Evolutionary conservation across 2,329 filamentous ascomycete genomes (phyloP), one percentile per base, ranked within the genome.

Genomic region (Alternaria sp.): DNA sequence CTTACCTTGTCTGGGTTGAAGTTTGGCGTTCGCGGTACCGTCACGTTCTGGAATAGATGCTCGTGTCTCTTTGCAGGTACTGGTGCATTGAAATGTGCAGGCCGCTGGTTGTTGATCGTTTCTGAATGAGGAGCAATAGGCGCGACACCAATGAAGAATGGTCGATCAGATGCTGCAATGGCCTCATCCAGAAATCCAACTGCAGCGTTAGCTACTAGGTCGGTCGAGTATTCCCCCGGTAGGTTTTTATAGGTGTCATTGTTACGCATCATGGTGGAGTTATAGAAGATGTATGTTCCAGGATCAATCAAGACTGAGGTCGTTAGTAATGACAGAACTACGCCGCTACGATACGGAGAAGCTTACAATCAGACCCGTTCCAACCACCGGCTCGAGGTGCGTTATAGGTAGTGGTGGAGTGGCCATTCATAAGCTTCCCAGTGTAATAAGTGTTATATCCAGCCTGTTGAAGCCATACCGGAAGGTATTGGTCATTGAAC

Each of bases 371-470:
- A 1, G 83, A 85, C 7, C 80, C 81, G 11, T 81, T 89, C 80
- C 86, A 91, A 0, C 88, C 88, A 0, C 80, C 81, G 0, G 84
- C 81, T 40, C 77, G 81, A 0, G 88, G 84, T 4, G 80, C 78
- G 68, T 88, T 77, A 69, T 90, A 91, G 58, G 89, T 91, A 0
- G 80, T 68, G 2, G 84, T 79, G 0, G 79, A 84, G 51, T 90
- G 88, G 0, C 83, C 80, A 63, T 92, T 92, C 77, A 89, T 88
- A 4, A 91, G 79, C 70, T 92, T 92, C n/a, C 88, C 90, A 0
- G 85, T 86, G 66, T 91, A 92, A 68, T 90, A 91, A 0, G 89
- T 91, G 63, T 86, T 85, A 70, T 91, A 91, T 0, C 88, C 88
- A 0, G 84, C 85, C 4, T 84, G 73, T 63, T 90, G 87, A n/a